These are phyloP conservation scores for Byssoonygena ceratinophila DNA, from an alignment of 2,329 filamentous ascomycete genomes.

Conservation along the genomic window DNA sequence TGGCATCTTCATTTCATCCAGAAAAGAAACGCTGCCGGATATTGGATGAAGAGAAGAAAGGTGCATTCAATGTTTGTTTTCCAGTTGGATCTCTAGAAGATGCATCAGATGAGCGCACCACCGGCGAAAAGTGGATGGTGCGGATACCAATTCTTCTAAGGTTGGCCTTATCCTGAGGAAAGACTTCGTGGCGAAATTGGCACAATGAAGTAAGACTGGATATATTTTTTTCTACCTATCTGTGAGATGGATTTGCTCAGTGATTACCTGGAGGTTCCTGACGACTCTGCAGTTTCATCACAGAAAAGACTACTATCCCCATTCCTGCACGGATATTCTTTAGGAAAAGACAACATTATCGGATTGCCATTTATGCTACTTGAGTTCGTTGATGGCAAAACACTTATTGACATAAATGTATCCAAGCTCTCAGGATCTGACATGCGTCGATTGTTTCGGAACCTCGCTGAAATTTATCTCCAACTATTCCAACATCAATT, in stretches of 20 bases:
- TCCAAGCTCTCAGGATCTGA: neutral
- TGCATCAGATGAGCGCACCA: neutral
- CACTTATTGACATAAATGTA: neutral
- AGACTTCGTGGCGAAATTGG: slow-evolving; percentile 2
- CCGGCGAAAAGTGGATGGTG: slow-evolving; percentile 11
- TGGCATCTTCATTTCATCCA: slow-evolving; percentile 10
- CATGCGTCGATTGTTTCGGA: neutral
- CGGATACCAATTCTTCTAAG: slow-evolving; percentile 12
- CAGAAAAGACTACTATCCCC: slow-evolving; percentile 18
- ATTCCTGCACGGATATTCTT: slow-evolving; percentile 15
- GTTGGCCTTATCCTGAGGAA: slow-evolving; percentile 10
- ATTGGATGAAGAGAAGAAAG: slow-evolving; percentile 12
- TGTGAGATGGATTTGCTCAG: neutral
- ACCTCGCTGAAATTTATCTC: slow-evolving; percentile 10
- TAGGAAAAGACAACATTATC: slow-evolving; percentile 12
- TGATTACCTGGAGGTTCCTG: neutral
- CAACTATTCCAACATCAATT: slow-evolving; percentile 10
- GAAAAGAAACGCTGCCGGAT: slow-evolving; percentile 10
- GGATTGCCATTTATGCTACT: slow-evolving; percentile 10
- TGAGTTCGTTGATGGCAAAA: slow-evolving; percentile 10
- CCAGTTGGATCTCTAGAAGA: slow-evolving; percentile 9
- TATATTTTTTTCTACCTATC: too few species aligned
- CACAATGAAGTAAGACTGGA: neutral
- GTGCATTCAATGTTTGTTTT: slow-evolving; percentile 14
- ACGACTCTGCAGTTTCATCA: slow-evolving; percentile 12